phyloP scores from a whole-genome alignment of 2,329 filamentous ascomycete genomes.

The Fusarium sulawesiense region DNA sequence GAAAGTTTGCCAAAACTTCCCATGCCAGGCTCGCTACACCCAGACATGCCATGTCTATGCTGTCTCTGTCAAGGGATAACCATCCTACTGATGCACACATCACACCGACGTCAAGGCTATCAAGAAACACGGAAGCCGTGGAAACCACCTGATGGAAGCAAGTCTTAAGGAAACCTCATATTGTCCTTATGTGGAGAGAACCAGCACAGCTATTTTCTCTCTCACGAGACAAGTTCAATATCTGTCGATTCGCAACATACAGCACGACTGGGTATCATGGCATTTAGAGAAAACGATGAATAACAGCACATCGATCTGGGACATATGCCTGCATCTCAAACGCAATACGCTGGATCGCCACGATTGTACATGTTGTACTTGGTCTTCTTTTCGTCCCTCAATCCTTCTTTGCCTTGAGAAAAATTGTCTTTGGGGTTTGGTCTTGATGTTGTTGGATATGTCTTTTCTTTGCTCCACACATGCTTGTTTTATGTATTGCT shows the following conservation, averaged over 20 bases:
- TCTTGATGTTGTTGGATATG: background rate
- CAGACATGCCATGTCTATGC: background rate
- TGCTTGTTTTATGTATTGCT: background rate
- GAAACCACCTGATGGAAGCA: background rate
- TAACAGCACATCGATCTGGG: conserved; percentile 6
- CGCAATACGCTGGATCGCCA: background rate
- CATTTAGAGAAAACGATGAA: conserved; percentile 1
- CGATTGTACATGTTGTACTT: background rate
- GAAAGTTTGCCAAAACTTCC: background rate
- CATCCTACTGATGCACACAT: background rate
- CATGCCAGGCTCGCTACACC: background rate
- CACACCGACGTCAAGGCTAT: background rate
- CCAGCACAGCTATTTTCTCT: background rate
- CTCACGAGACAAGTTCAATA: background rate
- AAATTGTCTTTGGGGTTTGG: background rate
- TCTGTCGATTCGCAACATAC: background rate
- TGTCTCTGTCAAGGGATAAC: background rate
- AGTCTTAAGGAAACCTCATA: background rate
- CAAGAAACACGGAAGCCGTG: background rate
- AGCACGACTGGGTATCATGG: background rate
- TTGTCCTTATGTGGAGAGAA: background rate
- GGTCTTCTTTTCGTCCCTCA: background rate
- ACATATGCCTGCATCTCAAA: background rate
- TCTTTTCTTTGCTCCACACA: background rate
- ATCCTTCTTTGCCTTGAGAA: no score